Evolutionary conservation across 257 asterid species (phyloP).

Genomic region (Cynanchum wilfordii): DNA sequence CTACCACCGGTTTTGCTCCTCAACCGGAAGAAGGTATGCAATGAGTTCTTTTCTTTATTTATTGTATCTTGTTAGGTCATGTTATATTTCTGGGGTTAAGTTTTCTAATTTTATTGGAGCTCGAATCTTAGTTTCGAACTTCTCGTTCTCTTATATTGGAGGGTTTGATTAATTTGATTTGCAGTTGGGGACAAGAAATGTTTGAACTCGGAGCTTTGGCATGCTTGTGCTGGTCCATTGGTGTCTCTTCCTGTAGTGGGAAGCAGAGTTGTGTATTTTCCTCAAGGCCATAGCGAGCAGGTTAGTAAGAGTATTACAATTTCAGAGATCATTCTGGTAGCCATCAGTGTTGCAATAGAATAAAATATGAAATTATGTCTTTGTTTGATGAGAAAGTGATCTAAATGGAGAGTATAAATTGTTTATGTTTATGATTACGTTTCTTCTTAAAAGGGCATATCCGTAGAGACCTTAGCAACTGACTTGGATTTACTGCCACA

Average conservation of each 20-base stretch:
- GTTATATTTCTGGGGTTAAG: conserved; percentile 3
- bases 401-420: neutral
- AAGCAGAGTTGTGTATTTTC: conserved; percentile 83
- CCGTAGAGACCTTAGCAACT: too few relatives aligned
- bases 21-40: conserved; percentile 67
- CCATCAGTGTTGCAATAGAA: neutral
- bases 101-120: neutral
- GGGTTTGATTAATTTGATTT: conserved; percentile 7
- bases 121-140: neutral
- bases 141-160: conserved; percentile 10
- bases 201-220: conserved; percentile 97
- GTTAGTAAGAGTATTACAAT: conserved; percentile 26
- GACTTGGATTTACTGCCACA: too few relatives aligned
- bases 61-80: conserved; percentile 8
- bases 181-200: conserved; percentile 73
- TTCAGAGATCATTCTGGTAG: neutral
- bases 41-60: neutral
- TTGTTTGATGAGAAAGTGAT: neutral
- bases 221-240: conserved; percentile 94
- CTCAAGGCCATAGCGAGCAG: conserved; percentile 97
- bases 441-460: neutral
- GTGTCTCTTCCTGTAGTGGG: conserved; percentile 86
- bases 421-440: neutral
- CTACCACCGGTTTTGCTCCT: conserved; percentile 58
- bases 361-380: neutral